Conservation (phyloP, 2,329 filamentous ascomycete genomes). For the Dactylonectria macrodidyma region DNA sequence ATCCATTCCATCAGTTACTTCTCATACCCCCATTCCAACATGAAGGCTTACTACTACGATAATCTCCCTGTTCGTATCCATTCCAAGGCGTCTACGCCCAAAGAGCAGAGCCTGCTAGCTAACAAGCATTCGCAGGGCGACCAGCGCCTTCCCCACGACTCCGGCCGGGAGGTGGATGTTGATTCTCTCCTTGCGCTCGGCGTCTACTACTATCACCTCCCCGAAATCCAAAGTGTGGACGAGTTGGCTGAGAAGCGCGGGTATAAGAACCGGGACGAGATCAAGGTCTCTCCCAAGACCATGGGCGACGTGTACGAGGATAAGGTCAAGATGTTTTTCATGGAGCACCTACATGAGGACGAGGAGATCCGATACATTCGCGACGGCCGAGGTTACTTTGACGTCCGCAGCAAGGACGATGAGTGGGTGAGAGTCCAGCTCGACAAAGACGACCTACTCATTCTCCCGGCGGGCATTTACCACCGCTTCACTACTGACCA, state of each 20-base stretch:
- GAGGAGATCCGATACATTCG: slow-evolving; percentile 98
- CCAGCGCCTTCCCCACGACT: slow-evolving; percentile 92
- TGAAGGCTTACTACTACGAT: slow-evolving; percentile 73
- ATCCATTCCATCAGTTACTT: not conserved
- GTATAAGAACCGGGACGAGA: slow-evolving; percentile 96
- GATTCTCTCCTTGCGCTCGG: slow-evolving; percentile 81
- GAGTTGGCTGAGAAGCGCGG: slow-evolving; percentile 79
- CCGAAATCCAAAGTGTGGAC: slow-evolving; percentile 78
- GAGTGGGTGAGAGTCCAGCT: slow-evolving; percentile 91
- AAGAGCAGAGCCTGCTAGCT: slow-evolving; percentile 1
- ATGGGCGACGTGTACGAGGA: slow-evolving; percentile 92
- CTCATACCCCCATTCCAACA: slow-evolving; percentile 48
- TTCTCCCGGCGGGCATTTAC: slow-evolving; percentile 95
- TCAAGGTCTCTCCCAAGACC: slow-evolving; percentile 86
- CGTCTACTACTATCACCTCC: slow-evolving; percentile 82
- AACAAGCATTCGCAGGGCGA: slow-evolving; percentile 76
- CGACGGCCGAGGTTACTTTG: slow-evolving; percentile 91
- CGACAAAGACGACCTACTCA: slow-evolving; percentile 90
- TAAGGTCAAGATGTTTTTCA: slow-evolving; percentile 94
- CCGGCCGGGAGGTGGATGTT: slow-evolving; percentile 76
- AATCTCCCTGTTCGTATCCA: slow-evolving; percentile 63
- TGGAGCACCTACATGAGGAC: slow-evolving; percentile 97
- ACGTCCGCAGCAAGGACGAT: slow-evolving; percentile 86
- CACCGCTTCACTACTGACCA: slow-evolving; percentile 97
- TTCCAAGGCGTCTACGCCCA: slow-evolving; percentile 9